These are phyloP conservation scores for Myxozyma neglecta DNA, from an alignment of 805 yeast genomes.

Conservation along the genomic window DNA sequence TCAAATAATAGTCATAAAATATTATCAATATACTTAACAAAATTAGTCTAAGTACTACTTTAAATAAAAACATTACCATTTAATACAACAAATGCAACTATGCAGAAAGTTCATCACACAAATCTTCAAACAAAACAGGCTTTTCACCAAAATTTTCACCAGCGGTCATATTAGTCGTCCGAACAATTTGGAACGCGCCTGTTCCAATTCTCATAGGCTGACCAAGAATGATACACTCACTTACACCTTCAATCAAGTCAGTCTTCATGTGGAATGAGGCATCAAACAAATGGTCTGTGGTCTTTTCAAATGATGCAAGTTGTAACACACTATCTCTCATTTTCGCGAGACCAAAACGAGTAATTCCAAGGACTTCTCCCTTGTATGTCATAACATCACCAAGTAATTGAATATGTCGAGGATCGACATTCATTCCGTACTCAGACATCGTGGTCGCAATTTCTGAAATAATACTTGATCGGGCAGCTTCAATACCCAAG, in stretches of 20 bases:
- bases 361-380: constrained; percentile 97
- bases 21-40: not conserved
- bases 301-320: constrained; percentile 95
- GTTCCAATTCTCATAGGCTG: constrained; percentile 98
- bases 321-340: constrained; percentile 98
- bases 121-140: constrained; percentile 50
- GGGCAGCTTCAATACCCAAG: constrained; percentile 96
- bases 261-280: constrained; percentile 98
- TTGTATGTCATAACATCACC: constrained; percentile 99
- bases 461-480: constrained; percentile 88
- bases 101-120: constrained; percentile 1
- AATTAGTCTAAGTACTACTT: not conserved
- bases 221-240: constrained; percentile 95
- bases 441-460: constrained; percentile 97
- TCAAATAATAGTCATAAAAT: not conserved
- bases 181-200: constrained; percentile 80
- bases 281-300: constrained; percentile 96
- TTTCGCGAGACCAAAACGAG: constrained; percentile 95
- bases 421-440: constrained; percentile 99
- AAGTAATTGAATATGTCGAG: constrained; percentile 94
- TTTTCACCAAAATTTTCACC: constrained; percentile 39
- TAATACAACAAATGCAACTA: not conserved
- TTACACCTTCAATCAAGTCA: constrained; percentile 94
- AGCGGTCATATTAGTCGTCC: constrained; percentile 20
- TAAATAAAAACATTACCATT: not conserved